These are phyloP conservation scores for Dendrobium chrysotoxum DNA, from an alignment of 106 monocot species.

Conservation along the genomic window DNA sequence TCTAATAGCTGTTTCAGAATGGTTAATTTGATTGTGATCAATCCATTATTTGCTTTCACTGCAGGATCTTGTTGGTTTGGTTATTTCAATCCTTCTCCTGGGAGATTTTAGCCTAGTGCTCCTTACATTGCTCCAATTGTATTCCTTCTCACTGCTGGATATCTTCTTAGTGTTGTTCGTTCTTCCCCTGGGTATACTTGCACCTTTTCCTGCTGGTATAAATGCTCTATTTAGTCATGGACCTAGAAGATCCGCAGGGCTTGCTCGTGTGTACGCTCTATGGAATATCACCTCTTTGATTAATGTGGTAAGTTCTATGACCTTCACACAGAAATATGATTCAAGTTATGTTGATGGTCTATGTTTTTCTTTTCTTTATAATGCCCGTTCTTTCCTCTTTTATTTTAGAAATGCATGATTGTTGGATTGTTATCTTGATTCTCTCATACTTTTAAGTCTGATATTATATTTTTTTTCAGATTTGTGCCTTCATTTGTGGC, in stretches of 20 bases:
- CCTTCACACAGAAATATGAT: background rate
- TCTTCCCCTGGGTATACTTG: conserved; percentile 84
- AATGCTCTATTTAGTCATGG: conserved; percentile 98
- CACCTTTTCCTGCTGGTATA: conserved; percentile 97
- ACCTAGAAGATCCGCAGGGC: conserved; percentile 83
- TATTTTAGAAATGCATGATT: background rate
- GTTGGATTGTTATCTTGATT: background rate
- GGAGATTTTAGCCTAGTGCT: conserved; percentile 97
- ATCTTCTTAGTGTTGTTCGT: conserved; percentile 85
- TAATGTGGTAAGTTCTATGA: conserved; percentile 80
- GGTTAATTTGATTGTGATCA: background rate
- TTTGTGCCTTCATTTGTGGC: conserved; percentile 84
- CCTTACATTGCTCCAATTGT: conserved; percentile 89
- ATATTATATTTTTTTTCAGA: conserved; percentile 23
- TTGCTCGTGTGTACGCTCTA: conserved; percentile 84
- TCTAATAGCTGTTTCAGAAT: background rate
- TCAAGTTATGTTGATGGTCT: background rate
- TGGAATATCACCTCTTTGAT: conserved; percentile 92
- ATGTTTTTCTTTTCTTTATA: background rate
- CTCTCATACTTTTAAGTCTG: background rate
- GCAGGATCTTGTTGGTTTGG: conserved; percentile 94
- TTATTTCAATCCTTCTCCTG: conserved; percentile 83
- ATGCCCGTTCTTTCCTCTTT: background rate
- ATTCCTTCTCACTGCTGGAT: conserved; percentile 84
- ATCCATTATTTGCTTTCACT: background rate